A percentile compares a stretch with the other conserved stretches of the same genome.
Conservation (phyloP, 2,329 filamentous ascomycete species). For the Salinomyces thailandicus region DNA sequence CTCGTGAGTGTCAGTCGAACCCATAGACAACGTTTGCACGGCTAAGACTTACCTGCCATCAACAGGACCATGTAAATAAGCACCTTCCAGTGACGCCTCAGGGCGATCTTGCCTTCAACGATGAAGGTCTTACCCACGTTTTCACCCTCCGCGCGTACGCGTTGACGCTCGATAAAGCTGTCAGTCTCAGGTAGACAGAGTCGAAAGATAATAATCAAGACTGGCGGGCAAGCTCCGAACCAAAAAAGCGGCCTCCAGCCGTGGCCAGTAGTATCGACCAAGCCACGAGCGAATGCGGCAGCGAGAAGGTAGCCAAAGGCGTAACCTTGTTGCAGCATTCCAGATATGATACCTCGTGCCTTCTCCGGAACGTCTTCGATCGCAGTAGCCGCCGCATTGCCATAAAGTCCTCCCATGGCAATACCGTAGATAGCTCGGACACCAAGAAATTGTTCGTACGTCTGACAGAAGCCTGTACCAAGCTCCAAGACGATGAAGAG, state of each 20-base stretch:
- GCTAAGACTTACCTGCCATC: conserved; percentile 79
- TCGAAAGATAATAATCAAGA: conserved; percentile 70
- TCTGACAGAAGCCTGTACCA: conserved; percentile 49
- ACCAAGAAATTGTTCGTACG: conserved; percentile 48
- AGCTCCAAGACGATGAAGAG: conserved; percentile 52
- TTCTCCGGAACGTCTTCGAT: conserved; percentile 51
- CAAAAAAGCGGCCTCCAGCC: conserved; percentile 80
- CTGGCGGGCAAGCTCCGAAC: conserved; percentile 74
- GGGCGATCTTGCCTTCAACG: conserved; percentile 64
- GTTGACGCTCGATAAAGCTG: conserved; percentile 57
- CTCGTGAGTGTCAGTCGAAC: no score
- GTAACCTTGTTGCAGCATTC: conserved; percentile 54
- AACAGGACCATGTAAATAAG: conserved; percentile 72
- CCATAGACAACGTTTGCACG: no score
- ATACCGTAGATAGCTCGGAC: conserved; percentile 52
- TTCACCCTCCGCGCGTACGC: conserved; percentile 49
- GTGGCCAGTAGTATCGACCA: conserved; percentile 66
- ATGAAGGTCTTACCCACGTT: conserved; percentile 59
- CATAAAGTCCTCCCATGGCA: conserved; percentile 54
- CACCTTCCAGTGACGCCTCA: conserved; percentile 70
- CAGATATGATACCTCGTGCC: conserved; percentile 50
- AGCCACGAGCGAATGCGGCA: conserved; percentile 36
- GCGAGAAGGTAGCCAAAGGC: conserved; percentile 54
- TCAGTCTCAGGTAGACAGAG: conserved; percentile 68
- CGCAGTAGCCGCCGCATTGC: conserved; percentile 52